Percentiles rank a stretch among this genome's conserved stretches.
These are phyloP conservation scores for Microdochium paspali DNA, from an alignment of 2,329 filamentous ascomycete species.

Conservation along the genomic window DNA sequence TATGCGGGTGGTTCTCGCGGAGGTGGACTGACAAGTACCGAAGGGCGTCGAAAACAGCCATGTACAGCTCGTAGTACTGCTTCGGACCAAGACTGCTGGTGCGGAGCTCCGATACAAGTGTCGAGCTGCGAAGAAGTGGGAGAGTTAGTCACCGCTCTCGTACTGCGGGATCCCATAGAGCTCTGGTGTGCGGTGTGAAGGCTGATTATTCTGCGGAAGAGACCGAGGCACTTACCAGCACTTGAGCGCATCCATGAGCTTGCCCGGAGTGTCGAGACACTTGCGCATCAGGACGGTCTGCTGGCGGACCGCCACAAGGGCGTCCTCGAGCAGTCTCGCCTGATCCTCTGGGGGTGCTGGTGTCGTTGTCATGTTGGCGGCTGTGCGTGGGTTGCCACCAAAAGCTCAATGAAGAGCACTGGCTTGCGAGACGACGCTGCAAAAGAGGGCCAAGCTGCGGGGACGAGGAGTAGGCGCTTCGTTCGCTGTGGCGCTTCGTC, in stretches of 20 bases:
- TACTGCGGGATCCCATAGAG: slow-evolving; percentile 5
- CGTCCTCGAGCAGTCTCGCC: slow-evolving; percentile 94
- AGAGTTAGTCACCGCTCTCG: slow-evolving; percentile 17
- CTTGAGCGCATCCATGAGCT: slow-evolving; percentile 99
- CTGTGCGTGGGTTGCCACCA: not conserved
- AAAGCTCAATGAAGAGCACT: not conserved
- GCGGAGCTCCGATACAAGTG: slow-evolving; percentile 93
- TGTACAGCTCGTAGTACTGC: slow-evolving; percentile 99
- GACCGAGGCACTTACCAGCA: slow-evolving; percentile 71
- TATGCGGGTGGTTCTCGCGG: slow-evolving; percentile 93
- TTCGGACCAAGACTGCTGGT: slow-evolving; percentile 97
- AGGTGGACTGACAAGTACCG: slow-evolving; percentile 94
- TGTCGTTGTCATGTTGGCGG: slow-evolving; percentile 28
- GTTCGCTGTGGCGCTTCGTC: no score
- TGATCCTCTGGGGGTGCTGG: slow-evolving; percentile 66
- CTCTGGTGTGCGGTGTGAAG: not conserved
- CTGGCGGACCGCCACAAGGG: slow-evolving; percentile 89
- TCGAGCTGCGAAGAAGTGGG: slow-evolving; percentile 56
- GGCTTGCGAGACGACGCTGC: no score
- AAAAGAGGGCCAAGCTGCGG: no score
- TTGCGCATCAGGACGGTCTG: slow-evolving; percentile 97
- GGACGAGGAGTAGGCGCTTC: no score
- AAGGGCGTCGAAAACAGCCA: slow-evolving; percentile 96
- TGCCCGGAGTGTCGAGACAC: slow-evolving; percentile 91
- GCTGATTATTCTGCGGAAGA: not conserved